Conservation (phyloP, 805 yeast species). For the Ogataea paraovalis region DNA sequence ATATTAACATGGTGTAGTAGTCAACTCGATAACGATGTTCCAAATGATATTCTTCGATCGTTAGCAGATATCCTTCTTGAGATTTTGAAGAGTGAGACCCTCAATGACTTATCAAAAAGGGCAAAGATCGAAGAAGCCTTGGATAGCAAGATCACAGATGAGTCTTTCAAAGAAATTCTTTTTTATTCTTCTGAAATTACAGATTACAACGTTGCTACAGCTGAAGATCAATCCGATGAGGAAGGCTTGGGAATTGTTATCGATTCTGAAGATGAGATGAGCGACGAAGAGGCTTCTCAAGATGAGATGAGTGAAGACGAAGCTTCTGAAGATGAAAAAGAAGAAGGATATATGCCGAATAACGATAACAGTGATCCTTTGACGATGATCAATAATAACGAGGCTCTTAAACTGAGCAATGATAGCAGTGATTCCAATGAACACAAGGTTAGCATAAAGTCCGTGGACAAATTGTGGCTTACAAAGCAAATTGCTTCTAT, state of each 20-base stretch:
- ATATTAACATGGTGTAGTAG: conserved; percentile 58
- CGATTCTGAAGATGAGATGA: conserved; percentile 42
- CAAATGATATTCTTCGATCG: conserved; percentile 66
- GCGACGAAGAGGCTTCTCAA: conserved; percentile 28
- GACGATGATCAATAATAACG: conserved; percentile 23
- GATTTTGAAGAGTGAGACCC: conserved; percentile 44
- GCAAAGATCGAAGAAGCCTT: conserved; percentile 50
- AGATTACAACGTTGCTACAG: conserved; percentile 37
- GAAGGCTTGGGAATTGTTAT: conserved; percentile 32
- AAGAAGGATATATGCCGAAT: no score
- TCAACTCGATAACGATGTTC: conserved; percentile 63
- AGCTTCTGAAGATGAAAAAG: conserved; percentile 34
- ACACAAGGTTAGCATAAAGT: conserved; percentile 13
- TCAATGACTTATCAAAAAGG: conserved; percentile 42
- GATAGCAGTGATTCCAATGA: conserved; percentile 8
- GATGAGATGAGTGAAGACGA: conserved; percentile 23
- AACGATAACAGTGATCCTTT: conserved; percentile 17
- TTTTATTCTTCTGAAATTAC: conserved; percentile 43
- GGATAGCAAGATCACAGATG: conserved; percentile 36
- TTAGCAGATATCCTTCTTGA: conserved; percentile 66
- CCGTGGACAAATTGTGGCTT: conserved; percentile 44
- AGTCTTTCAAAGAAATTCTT: conserved; percentile 43
- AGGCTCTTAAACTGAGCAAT: conserved; percentile 15
- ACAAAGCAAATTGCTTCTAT: conserved; percentile 42
- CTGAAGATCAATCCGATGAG: conserved; percentile 25